Base-by-base conservation (phyloP, 2,329 filamentous ascomycete genomes). In the Amauroascus niger region DNA sequence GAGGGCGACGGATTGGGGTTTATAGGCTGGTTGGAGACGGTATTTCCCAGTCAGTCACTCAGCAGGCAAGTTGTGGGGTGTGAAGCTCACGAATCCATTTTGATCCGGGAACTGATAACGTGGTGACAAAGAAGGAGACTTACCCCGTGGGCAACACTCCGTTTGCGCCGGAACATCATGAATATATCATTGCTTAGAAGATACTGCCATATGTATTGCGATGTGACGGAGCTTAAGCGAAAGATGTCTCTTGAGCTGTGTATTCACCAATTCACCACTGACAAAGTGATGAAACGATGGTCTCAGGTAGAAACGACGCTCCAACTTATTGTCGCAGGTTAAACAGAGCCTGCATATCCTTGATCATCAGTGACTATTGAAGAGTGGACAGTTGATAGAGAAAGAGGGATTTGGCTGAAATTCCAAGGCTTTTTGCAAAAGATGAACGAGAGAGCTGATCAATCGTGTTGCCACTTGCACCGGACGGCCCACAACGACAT, bases 1-100 rank as follows among this genome's bases (percentile, higher is more conserved):
- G 83, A 84, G 53, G 86, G 83, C 49, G 82, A 81, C 54, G 83
- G 83, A 55, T 79, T 75, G 58, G 77, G 74, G 55, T 79, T 84
- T 57, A 83, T 72, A 60, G 82, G 80, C 82, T 88, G 70, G 54
- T 32, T 24, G n/a, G 30, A 24, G 20, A 37, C 28, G 45, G 30
- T 30, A 35, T 18, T 33, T 45, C 39, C 16, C 24, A 14, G 18
- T 50, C 35, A 43, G 48, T 43, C 20, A 40, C 20, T 20, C 20
- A 26, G 33, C 24, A 16, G 11, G 13, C 5, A 13, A 33, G 13
- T 45, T 32, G 18, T 28, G 45, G 32, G 49, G 16, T 45, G 22
- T n/a, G 18, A 30, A 45, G 26, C 13, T 45, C 30, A 30, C n/a
- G 5, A 40, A 5, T 5, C 5, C 33, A 37, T 40, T 40, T 18